These are phyloP conservation scores for Hortaea werneckii DNA, from an alignment of 2,329 filamentous ascomycete species.

Conservation along the genomic window DNA sequence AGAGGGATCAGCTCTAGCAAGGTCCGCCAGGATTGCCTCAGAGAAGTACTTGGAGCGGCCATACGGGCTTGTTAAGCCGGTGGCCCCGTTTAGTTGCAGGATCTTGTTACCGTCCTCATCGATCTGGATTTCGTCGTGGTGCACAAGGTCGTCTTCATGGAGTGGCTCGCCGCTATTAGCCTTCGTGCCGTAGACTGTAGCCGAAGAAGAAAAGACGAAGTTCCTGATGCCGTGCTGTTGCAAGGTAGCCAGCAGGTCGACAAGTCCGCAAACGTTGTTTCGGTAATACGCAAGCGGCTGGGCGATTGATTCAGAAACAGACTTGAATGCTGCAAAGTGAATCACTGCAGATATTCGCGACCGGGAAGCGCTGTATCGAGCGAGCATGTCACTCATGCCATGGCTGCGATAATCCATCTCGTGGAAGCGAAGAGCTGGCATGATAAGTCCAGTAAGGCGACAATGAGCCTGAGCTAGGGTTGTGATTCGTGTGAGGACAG, in stretches of 20 bases:
- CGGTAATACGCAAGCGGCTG: slow-evolving; percentile 54
- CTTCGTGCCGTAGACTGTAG: slow-evolving; percentile 51
- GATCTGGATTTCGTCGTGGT: neutral
- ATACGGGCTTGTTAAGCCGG: slow-evolving; percentile 55
- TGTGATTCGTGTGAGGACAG: too few relatives aligned
- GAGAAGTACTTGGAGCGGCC: slow-evolving; percentile 59
- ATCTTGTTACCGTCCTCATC: slow-evolving; percentile 33
- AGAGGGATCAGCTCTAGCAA: slow-evolving; percentile 48
- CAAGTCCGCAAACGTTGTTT: slow-evolving; percentile 56
- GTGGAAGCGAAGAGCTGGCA: too few relatives aligned
- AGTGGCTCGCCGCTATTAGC: neutral
- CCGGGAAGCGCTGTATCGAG: neutral
- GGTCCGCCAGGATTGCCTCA: slow-evolving; percentile 54
- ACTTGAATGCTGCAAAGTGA: slow-evolving; percentile 59
- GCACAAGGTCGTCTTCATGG: neutral
- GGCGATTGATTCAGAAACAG: slow-evolving; percentile 53
- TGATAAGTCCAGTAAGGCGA: too few relatives aligned
- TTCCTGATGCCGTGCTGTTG: slow-evolving; percentile 51
- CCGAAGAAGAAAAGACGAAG: slow-evolving; percentile 58
- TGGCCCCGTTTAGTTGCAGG: slow-evolving; percentile 36
- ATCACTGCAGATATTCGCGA: slow-evolving; percentile 54
- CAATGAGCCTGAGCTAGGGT: too few relatives aligned
- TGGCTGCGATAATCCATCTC: too few relatives aligned
- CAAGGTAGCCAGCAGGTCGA: slow-evolving; percentile 49
- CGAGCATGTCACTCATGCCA: too few relatives aligned